Evolutionary conservation across 129 eudicot species (phyloP).

Genomic region (Gnaphalium uliginosum): DNA sequence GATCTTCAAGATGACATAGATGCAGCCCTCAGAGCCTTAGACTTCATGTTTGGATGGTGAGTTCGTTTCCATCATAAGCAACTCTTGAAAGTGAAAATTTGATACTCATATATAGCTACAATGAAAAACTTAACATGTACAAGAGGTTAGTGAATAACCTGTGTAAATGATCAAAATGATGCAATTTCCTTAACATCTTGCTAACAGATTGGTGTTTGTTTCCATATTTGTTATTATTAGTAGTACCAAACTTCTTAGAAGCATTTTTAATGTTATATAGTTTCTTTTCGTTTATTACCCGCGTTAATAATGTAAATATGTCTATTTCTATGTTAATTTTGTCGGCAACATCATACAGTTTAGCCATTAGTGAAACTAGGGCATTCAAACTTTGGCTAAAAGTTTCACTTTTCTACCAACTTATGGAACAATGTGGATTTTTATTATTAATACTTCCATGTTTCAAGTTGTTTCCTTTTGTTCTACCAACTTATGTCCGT

Average conservation of each 20-base stretch:
- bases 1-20: slow-evolving; percentile 23
- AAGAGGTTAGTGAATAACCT: too few relatives aligned
- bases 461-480: too few relatives aligned
- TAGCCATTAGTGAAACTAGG: background rate
- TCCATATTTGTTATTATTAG: background rate
- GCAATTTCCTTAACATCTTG: background rate
- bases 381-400: background rate
- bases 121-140: background rate
- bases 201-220: background rate
- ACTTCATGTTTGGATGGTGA: slow-evolving; percentile 46
- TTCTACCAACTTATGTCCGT: background rate
- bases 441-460: too few relatives aligned
- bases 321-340: background rate
- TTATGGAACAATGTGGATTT: too few relatives aligned
- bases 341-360: background rate
- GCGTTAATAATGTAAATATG: background rate
- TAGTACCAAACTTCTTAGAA: background rate
- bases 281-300: background rate
- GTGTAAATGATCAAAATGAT: background rate
- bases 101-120: background rate
- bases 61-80: background rate
- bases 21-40: slow-evolving; percentile 36
- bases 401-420: too few relatives aligned
- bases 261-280: background rate
- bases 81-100: background rate